These are phyloP conservation scores for Neurospora cerealis DNA, from an alignment of 495 filamentous ascomycete genomes.

Conservation along the genomic window DNA sequence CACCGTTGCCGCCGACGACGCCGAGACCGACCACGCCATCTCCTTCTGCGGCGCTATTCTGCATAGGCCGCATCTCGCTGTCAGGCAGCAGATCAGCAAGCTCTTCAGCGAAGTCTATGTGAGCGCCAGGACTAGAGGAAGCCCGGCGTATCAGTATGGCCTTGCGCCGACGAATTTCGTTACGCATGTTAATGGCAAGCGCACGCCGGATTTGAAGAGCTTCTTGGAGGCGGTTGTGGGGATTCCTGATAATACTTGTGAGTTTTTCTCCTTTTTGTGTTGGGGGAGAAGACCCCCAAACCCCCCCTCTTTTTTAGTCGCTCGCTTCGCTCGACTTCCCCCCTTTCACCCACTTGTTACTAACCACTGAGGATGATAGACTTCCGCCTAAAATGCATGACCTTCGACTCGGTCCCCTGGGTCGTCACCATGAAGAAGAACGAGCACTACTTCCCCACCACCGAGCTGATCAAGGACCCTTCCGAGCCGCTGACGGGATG, in stretches of 20 bases:
- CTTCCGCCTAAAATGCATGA: slow-evolving; percentile 73
- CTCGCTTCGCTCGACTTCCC: not conserved
- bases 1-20: slow-evolving; percentile 78
- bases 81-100: slow-evolving; percentile 92
- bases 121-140: slow-evolving; percentile 71
- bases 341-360: not conserved
- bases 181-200: slow-evolving; percentile 81
- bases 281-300: not conserved
- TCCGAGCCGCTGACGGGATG: slow-evolving; percentile 49
- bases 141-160: slow-evolving; percentile 84
- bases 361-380: not conserved
- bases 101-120: slow-evolving; percentile 98
- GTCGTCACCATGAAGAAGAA: slow-evolving; percentile 99
- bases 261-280: slow-evolving; percentile 11
- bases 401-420: slow-evolving; percentile 96
- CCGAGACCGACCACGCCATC: slow-evolving; percentile 85
- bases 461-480: slow-evolving; percentile 72
- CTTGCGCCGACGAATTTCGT: slow-evolving; percentile 96
- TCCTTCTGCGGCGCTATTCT: slow-evolving; percentile 93
- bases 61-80: slow-evolving; percentile 90
- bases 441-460: slow-evolving; percentile 94
- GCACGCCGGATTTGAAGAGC: slow-evolving; percentile 66
- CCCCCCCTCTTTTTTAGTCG: not conserved
- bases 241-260: slow-evolving; percentile 89
- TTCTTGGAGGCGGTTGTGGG: slow-evolving; percentile 73